Evolutionary conservation across 345 rosid genomes (phyloP).

Genomic region (Noccaea bulbosa): DNA sequence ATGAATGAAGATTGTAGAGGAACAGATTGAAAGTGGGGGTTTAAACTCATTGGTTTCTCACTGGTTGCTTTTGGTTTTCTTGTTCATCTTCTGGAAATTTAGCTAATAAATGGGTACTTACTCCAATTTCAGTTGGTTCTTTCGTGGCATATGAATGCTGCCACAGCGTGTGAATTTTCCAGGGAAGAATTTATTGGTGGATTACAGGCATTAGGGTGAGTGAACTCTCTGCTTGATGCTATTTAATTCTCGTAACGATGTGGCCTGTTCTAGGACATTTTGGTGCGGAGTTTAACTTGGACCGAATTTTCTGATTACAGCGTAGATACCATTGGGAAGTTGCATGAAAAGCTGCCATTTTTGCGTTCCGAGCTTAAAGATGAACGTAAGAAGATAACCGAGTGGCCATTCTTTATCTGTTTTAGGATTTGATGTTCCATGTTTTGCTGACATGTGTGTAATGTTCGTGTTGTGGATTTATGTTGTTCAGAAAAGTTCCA

Average conservation of each 20-base stretch:
- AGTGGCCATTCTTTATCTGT: conserved; percentile 27
- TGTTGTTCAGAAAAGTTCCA: conserved; percentile 81
- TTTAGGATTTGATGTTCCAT: conserved; percentile 15
- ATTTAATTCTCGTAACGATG: neutral
- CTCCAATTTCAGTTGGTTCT: conserved; percentile 72
- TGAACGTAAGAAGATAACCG: conserved; percentile 62
- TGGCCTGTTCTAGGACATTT: conserved; percentile 16
- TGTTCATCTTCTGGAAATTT: conserved; percentile 3
- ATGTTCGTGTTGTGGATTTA: conserved; percentile 37
- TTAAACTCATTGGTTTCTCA: neutral
- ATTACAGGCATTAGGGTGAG: conserved; percentile 84
- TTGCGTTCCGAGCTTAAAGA: conserved; percentile 96
- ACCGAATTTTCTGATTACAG: conserved; percentile 59
- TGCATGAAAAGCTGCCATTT: conserved; percentile 73
- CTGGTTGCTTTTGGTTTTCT: neutral
- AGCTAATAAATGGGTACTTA: conserved; percentile 14
- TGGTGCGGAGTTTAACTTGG: conserved; percentile 33
- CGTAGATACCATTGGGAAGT: conserved; percentile 85
- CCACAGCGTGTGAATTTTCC: conserved; percentile 95
- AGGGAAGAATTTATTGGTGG: conserved; percentile 88
- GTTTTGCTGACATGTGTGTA: conserved; percentile 23
- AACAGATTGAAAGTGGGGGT: neutral
- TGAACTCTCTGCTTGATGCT: conserved; percentile 23
- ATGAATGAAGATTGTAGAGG: neutral
- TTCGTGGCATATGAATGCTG: conserved; percentile 99